Evolutionary conservation across 306 rosid genomes (phyloP), one percentile per base, ranked within the genome.

Genomic region (Ormosia emarginata): DNA sequence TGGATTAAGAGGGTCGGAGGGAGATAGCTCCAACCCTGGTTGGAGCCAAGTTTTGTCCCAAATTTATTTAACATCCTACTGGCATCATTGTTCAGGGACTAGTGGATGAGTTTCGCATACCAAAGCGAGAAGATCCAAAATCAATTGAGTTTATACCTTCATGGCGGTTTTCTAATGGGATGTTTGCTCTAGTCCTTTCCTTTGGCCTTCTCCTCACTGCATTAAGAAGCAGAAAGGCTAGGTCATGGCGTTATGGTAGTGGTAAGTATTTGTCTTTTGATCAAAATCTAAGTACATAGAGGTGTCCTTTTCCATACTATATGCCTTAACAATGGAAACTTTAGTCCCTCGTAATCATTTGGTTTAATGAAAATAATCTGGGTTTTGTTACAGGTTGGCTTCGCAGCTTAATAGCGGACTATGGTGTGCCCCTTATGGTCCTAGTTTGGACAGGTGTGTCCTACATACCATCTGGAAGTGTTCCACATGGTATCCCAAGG

Each of bases 401-500:
- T 15, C 89, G 99, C 56, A 88, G 99, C 90, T 85, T 96, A 13
- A 71, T 91, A 81, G 99, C 99, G 6, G 99, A 96, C 89, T 96
- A 96, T 71, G 99, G 99, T 68, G 99, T 96, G 18, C 98, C 99
- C 0, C 89, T 96, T 43, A 96, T 96, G 99, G 98, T 96, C 47
- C 84, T 96, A 13, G 89, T 92, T 74, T 96, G 99, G 99, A 96
- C 98, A 47, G 98, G 89, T 17, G 75, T 93, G 44, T 96, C 99
- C 34, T 96, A 92, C 90, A 85, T 93, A 15, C 97, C 99, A n/a
- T 24, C 97, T 1, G 53, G 77, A 76, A 87, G 58, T 79, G 94
- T 93, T 72, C 99, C 99, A 18, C 74, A 82, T 6, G 99, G 97
- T 65, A 92, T 96, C 62, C 99, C 99, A 6, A 82, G 99, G 86